Evolutionary conservation across 306 rosid genomes (phyloP), one percentile per base, ranked within the genome.

Genomic region (Castanea mollissima): DNA sequence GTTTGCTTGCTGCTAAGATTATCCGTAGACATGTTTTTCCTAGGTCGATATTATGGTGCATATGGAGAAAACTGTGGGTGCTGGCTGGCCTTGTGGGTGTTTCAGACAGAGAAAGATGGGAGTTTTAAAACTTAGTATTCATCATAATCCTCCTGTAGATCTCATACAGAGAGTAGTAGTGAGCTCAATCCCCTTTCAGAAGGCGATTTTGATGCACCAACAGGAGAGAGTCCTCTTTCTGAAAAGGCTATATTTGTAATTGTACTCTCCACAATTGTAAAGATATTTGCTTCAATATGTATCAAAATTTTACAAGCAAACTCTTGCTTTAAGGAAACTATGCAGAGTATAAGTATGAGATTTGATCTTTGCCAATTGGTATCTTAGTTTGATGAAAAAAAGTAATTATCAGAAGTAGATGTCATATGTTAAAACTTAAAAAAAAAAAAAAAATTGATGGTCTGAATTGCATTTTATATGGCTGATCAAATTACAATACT

Each of bases 361-460:
- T 41, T 41, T 41, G 46, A 41, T 41, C 8, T 0, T 2, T 0
- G 2, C 0, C 46, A 41, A 41, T 41, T 41, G 1, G 11, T 41
- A 0, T 41, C 0, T 41, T 41, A 0, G 0, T 38, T 0, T 38
- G 11, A 38, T 41, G 0, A 41, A 7, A 8, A 38, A 41, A 41
- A 41, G 2, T 0, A 41, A 41, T 41, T 0, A 41, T 41, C 0
- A 41, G 0, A 1, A 41, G 11, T 0, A 38, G 0, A 38, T 38
- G 10, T 38, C 0, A 2, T 0, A 7, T 41, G 46, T 38, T 38
- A 8, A 41, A 41, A 41, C 0, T 41, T 1, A 35, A 6, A 35
- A 35, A 35, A 6, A 41, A 2, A 38, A 7, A 38, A 38, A 38
- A 38, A 41, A 2, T 8, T 41, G 11, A 41, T 41, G 46, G 46